Conservation (phyloP, 108 stramenopile species). For the Cylindrotheca fusiformis region DNA sequence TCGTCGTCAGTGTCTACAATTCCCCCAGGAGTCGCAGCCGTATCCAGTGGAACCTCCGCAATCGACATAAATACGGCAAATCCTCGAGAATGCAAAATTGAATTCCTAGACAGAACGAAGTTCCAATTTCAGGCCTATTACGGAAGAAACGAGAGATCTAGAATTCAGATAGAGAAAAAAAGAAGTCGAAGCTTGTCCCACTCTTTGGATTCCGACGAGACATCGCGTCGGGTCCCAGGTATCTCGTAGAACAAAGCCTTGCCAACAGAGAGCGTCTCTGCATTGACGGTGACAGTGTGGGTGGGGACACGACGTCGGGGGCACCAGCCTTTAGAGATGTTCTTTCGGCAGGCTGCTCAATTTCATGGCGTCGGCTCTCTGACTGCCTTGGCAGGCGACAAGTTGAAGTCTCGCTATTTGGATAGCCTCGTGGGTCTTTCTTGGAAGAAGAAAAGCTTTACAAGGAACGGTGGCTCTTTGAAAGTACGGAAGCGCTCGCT, state of each 20-base stretch:
- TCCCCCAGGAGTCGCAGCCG: constrained; percentile 79
- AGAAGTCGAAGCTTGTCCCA: too few species aligned
- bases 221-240: too few species aligned
- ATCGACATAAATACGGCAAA: constrained; percentile 87
- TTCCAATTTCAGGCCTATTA: constrained; percentile 50
- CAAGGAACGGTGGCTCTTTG: constrained; percentile 66
- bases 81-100: constrained; percentile 84
- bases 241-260: constrained; percentile 54
- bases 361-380: constrained; percentile 80
- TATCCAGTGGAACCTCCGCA: constrained; percentile 76
- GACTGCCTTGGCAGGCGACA: constrained; percentile 71
- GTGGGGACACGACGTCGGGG: constrained; percentile 79
- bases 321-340: constrained; percentile 63
- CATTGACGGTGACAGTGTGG: constrained; percentile 84
- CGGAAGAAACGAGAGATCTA: too few species aligned
- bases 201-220: too few species aligned
- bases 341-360: constrained; percentile 72
- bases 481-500: constrained; percentile 56
- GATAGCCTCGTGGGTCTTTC: constrained; percentile 74
- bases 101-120: constrained; percentile 63
- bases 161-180: too few species aligned
- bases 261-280: constrained; percentile 63
- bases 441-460: constrained; percentile 64
- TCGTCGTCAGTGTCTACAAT: constrained; percentile 58
- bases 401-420: constrained; percentile 80